Percentiles rank a stretch among this genome's conserved stretches.
Evolutionary conservation across 805 yeast genomes (phyloP).

Genomic region (Zygotorulaspora chibaensis): DNA sequence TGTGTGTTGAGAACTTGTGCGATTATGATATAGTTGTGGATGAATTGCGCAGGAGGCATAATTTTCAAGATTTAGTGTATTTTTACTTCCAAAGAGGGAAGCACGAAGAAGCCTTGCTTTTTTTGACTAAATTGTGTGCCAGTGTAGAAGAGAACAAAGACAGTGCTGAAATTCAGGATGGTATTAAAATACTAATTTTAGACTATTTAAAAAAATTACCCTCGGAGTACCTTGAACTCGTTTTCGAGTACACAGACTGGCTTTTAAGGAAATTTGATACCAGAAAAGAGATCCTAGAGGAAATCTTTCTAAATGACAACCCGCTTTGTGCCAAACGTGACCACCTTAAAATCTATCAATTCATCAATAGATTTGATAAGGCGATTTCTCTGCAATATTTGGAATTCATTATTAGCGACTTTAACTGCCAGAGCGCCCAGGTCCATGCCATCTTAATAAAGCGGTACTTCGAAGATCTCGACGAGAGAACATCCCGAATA

Average conservation of each 20-base stretch:
- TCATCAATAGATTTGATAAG: constrained; percentile 35
- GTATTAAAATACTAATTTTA: constrained; percentile 29
- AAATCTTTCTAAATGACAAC: constrained; percentile 63
- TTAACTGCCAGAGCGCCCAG: constrained; percentile 35
- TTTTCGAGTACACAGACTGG: constrained; percentile 55
- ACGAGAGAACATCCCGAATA: constrained; percentile 15
- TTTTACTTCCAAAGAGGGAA: constrained; percentile 61
- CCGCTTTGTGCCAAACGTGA: constrained; percentile 57
- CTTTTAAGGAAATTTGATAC: constrained; percentile 37
- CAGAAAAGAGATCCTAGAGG: constrained; percentile 35
- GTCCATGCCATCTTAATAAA: constrained; percentile 45
- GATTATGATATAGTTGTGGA: constrained; percentile 57
- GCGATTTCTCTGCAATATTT: constrained; percentile 44
- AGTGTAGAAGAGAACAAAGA: constrained; percentile 23
- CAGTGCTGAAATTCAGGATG: constrained; percentile 11
- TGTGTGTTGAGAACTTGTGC: constrained; percentile 73
- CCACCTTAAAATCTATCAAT: constrained; percentile 49
- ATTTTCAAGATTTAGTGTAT: constrained; percentile 68
- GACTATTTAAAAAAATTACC: constrained; percentile 56
- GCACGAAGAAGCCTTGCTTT: constrained; percentile 63
- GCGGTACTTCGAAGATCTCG: constrained; percentile 39
- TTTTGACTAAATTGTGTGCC: constrained; percentile 40
- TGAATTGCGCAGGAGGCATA: constrained; percentile 44
- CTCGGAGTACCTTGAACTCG: constrained; percentile 45
- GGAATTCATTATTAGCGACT: constrained; percentile 43